Percentiles rank a stretch among this genome's conserved stretches.
Evolutionary conservation across 2,329 filamentous ascomycete genomes (phyloP).

Genomic region (Parascedosporium putredinis): DNA sequence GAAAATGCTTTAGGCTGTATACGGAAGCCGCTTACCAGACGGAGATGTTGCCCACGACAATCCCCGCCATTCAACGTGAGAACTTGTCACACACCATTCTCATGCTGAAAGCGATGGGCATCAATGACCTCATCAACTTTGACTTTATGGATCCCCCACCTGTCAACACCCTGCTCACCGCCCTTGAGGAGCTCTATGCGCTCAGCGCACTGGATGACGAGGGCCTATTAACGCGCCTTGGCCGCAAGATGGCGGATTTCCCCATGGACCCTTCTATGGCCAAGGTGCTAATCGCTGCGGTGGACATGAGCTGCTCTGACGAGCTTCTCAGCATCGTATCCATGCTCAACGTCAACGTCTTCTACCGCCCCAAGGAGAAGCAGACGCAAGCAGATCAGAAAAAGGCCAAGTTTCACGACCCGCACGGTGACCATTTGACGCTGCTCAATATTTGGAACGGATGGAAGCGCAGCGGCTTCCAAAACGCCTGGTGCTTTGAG

Average conservation of each 20-base stretch:
- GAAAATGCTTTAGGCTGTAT: slow-evolving; percentile 91
- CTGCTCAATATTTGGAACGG: slow-evolving; percentile 92
- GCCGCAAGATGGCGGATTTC: slow-evolving; percentile 96
- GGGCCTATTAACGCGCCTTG: slow-evolving; percentile 80
- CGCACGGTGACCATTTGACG: slow-evolving; percentile 86
- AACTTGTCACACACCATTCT: slow-evolving; percentile 89
- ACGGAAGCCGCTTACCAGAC: slow-evolving; percentile 92
- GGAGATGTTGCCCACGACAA: slow-evolving; percentile 92
- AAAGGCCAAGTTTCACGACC: slow-evolving; percentile 94
- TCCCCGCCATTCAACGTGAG: slow-evolving; percentile 92
- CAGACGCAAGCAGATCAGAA: slow-evolving; percentile 94
- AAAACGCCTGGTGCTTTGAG: slow-evolving; percentile 88
- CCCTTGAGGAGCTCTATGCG: slow-evolving; percentile 88
- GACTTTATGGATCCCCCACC: slow-evolving; percentile 99
- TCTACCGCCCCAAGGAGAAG: slow-evolving; percentile 96
- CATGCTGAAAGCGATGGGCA: slow-evolving; percentile 98
- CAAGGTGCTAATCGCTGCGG: slow-evolving; percentile 80
- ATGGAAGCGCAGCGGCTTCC: slow-evolving; percentile 82
- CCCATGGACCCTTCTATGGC: slow-evolving; percentile 92
- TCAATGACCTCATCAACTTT: slow-evolving; percentile 93
- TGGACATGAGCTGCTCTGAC: slow-evolving; percentile 82
- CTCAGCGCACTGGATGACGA: slow-evolving; percentile 89
- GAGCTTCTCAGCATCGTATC: slow-evolving; percentile 91
- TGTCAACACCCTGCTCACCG: slow-evolving; percentile 94
- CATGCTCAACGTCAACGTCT: slow-evolving; percentile 83